Conservation (phyloP, 345 rosid genomes). For the Citrus cavaleriei region DNA sequence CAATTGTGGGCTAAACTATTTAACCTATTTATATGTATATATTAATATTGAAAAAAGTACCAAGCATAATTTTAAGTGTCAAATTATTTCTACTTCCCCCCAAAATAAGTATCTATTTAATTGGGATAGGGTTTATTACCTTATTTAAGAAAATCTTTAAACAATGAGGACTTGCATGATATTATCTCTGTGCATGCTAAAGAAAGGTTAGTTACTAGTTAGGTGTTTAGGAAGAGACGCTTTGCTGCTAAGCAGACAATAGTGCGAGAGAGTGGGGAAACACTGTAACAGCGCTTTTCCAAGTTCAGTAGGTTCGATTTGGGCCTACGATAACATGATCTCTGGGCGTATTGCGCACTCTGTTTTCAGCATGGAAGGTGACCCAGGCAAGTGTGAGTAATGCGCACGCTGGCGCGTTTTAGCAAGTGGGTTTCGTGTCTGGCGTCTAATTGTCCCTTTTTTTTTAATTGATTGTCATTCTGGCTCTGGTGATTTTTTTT, state of each 20-base stretch:
- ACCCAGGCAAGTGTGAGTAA: constrained; percentile 2
- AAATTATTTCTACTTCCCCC: too few relatives aligned
- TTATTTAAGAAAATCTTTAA: too few relatives aligned
- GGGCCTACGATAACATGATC: neutral
- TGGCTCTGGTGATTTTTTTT: neutral
- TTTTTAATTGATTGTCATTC: neutral
- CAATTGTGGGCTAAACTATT: too few relatives aligned
- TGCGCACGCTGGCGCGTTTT: neutral
- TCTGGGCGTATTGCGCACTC: constrained; percentile 16
- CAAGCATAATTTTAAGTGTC: too few relatives aligned
- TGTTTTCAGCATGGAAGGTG: neutral
- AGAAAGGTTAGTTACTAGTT: constrained; percentile 1
- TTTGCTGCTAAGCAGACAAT: constrained; percentile 23
- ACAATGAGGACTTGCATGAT: neutral
- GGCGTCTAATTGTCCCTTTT: neutral
- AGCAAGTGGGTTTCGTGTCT: neutral
- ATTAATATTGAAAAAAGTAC: too few relatives aligned
- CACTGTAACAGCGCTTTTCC: neutral
- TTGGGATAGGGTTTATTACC: too few relatives aligned
- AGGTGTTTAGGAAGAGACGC: constrained; percentile 7
- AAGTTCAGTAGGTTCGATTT: neutral
- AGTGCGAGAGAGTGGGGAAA: neutral
- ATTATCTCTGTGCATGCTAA: neutral
- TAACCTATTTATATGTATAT: too few relatives aligned
- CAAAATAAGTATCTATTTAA: too few relatives aligned